Conservation (phyloP, 257 asterid genomes). For the Solanum tacnaense region DNA sequence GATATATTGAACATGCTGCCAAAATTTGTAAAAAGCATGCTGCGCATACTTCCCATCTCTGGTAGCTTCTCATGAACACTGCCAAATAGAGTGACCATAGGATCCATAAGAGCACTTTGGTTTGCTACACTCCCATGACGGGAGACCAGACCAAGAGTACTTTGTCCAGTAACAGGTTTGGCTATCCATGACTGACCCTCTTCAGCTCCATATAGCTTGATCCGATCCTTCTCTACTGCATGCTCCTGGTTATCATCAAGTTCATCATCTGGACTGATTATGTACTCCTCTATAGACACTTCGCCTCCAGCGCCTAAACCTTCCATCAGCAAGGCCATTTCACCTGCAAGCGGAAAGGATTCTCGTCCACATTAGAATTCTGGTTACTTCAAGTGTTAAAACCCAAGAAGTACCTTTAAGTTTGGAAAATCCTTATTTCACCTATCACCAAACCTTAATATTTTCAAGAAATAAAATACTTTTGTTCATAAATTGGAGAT, state of each 20-base stretch:
- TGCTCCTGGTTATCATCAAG: constrained; percentile 46
- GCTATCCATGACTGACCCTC: constrained; percentile 96
- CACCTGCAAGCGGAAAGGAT: constrained; percentile 39
- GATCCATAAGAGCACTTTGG: constrained; percentile 56
- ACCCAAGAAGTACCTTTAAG: neutral
- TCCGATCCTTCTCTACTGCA: constrained; percentile 41
- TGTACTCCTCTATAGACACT: constrained; percentile 77
- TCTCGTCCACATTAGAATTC: neutral
- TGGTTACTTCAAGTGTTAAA: neutral
- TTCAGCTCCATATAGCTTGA: constrained; percentile 85
- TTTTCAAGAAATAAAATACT: neutral
- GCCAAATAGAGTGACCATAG: constrained; percentile 83
- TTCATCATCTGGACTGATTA: constrained; percentile 66
- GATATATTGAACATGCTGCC: constrained; percentile 75
- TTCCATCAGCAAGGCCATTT: constrained; percentile 87
- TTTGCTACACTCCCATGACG: constrained; percentile 71
- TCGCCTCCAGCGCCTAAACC: constrained; percentile 80
- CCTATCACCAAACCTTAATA: neutral
- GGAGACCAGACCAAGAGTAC: constrained; percentile 56
- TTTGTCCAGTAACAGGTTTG: constrained; percentile 68
- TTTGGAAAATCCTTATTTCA: neutral
- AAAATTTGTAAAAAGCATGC: constrained; percentile 67
- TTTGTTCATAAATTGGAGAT: neutral
- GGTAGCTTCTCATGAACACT: constrained; percentile 82
- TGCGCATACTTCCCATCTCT: constrained; percentile 68